Evolutionary conservation across 2,329 filamentous ascomycete species (phyloP), one percentile per base, ranked within the genome.

Genomic region (Pyrenochaeta sp.): DNA sequence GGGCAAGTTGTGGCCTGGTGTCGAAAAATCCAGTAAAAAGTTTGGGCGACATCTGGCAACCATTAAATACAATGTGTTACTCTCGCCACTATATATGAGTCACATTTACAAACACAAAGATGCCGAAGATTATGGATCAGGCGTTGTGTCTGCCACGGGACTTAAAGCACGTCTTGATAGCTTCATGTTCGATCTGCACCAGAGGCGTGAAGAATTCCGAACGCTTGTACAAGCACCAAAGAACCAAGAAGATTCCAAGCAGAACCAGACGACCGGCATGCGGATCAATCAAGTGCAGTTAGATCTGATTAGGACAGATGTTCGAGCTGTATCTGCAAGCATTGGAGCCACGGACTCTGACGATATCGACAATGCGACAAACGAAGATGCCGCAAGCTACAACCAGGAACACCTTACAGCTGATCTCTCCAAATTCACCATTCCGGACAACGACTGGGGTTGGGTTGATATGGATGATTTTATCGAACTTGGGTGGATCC

Each of bases 391-490:
- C 23, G 83, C 83, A 1, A 78, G 80, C 4, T 84, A 83, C 56
- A 83, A 86, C 51, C 69, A 73, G 47, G 80, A 84, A 23, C 77
- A 81, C 35, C 71, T 78, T 2, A 73, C 80, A 2, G 77, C 80
- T 20, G 86, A 89, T 71, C 81, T 97, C 44, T 96, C 93, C 0
- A 89, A 90, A 47, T 99, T 99, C 72, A 94, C 89, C 0, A 99
- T 99, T 44, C 94, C 95, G 0, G 95, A 99, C 73, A 91, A 96
- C 49, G 95, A 99, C 69, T 88, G 92, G 63, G 92, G 89, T 49
- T 99, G 95, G 95, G 93, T 99, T 58, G 95, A 99, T 69, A 98
- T 99, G 92, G 95, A 99, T 71, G 95, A 99, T 73, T 99, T 99
- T 76, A 93, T 99, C 27, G 95, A 99, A 74, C 80, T 99, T 18